A percentile compares a stretch with the other conserved stretches of the same genome.
phyloP scores from a whole-genome alignment of 225 moss, liverwort and hornwort species.

The Lunularia cruciata region DNA sequence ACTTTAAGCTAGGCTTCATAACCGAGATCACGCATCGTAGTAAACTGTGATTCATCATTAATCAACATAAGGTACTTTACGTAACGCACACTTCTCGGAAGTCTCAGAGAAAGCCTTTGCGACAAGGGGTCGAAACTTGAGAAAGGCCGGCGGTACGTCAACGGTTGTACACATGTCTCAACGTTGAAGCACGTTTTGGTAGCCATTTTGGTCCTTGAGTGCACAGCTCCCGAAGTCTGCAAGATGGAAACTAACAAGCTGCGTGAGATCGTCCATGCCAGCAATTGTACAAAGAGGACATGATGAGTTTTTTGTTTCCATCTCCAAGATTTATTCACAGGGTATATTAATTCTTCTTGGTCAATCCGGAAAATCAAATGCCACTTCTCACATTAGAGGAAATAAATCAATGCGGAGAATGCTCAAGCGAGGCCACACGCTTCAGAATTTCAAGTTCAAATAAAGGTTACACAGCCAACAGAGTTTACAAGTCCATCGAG shows the following conservation, averaged over 20 bases:
- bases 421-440: background rate
- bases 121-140: background rate
- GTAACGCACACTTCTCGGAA: background rate
- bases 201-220: background rate
- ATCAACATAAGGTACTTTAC: background rate
- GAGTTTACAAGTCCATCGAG: no score
- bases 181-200: background rate
- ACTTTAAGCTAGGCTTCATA: background rate
- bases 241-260: background rate
- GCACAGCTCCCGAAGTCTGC: background rate
- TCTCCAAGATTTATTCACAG: background rate
- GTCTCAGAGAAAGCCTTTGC: background rate
- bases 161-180: background rate
- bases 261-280: background rate
- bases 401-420: background rate
- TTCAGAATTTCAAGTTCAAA: no score
- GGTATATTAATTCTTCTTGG: background rate
- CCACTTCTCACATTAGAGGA: background rate
- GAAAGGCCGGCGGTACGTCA: background rate
- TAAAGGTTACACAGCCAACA: no score
- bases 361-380: background rate
- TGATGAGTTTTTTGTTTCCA: no score
- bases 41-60: background rate
- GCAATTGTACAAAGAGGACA: background rate
- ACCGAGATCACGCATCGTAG: background rate